phyloP scores from a whole-genome alignment of 495 filamentous ascomycete genomes.

The Penicillium arizonense region DNA sequence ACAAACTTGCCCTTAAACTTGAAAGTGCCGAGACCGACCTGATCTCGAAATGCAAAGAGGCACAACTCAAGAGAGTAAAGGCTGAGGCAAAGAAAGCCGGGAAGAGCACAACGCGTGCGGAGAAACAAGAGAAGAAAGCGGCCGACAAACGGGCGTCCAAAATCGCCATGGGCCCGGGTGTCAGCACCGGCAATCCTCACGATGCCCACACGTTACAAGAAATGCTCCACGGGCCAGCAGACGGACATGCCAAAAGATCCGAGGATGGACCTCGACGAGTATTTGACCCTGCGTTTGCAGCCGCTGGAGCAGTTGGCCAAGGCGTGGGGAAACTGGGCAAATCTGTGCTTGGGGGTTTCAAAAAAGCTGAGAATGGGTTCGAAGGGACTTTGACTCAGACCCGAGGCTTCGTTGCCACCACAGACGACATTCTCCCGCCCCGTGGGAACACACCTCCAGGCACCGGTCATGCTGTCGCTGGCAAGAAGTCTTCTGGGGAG shows the following conservation, averaged over 20 bases:
- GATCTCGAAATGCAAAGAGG: constrained; percentile 74
- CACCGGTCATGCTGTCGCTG: neutral
- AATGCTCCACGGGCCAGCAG: constrained; percentile 41
- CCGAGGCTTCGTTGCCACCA: constrained; percentile 46
- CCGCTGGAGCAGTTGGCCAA: constrained; percentile 53
- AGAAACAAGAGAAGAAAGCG: constrained; percentile 38
- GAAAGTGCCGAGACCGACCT: constrained; percentile 84
- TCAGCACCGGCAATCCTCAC: constrained; percentile 83
- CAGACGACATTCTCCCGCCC: constrained; percentile 5
- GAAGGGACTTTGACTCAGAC: constrained; percentile 52
- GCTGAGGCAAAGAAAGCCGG: constrained; percentile 62
- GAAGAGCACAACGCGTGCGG: constrained; percentile 52
- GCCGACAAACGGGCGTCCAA: constrained; percentile 56
- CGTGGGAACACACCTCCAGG: constrained; percentile 2
- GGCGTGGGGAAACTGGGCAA: constrained; percentile 60
- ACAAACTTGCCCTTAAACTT: constrained; percentile 66
- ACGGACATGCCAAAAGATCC: constrained; percentile 25
- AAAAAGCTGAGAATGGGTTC: constrained; percentile 41
- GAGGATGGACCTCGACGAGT: constrained; percentile 23
- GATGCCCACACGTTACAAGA: constrained; percentile 72
- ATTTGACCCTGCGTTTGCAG: constrained; percentile 43
- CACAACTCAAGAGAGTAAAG: constrained; percentile 63
- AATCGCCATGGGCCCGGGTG: constrained; percentile 65
- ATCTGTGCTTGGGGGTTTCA: constrained; percentile 51
- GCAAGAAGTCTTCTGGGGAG: neutral